These are phyloP conservation scores for Punctularia strigosozonata DNA, from an alignment of 768 basidiomycete genomes.

Conservation along the genomic window DNA sequence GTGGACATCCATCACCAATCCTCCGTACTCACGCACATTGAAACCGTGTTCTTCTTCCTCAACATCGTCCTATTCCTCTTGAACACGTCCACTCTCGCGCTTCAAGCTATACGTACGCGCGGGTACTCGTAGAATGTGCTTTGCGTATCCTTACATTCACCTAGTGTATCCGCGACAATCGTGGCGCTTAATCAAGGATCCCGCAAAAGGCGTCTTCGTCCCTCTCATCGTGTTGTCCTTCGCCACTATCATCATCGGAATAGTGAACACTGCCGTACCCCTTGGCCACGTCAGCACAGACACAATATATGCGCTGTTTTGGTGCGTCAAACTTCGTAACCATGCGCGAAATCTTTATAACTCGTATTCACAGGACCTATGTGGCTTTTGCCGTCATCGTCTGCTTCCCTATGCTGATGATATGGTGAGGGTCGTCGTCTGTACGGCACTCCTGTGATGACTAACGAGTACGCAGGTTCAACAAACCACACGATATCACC, in stretches of 20 bases:
- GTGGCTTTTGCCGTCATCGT: constrained; percentile 23
- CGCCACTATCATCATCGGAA: constrained; percentile 36
- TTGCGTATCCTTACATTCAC: background rate
- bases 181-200: constrained; percentile 28
- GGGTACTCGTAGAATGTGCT: background rate
- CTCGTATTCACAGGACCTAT: constrained; percentile 23
- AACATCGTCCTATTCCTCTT: constrained; percentile 31
- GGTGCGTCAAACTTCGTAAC: constrained; percentile 17
- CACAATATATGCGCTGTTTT: constrained; percentile 30
- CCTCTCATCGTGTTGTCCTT: constrained; percentile 29
- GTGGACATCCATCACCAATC: constrained; percentile 26
- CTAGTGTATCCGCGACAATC: constrained; percentile 34
- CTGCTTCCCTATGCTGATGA: constrained; percentile 35
- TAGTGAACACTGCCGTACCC: constrained; percentile 31
- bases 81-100: constrained; percentile 27
- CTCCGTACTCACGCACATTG: constrained; percentile 18
- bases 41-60: constrained; percentile 36
- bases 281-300: constrained; percentile 20
- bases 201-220: constrained; percentile 33
- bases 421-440: no score
- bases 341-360: background rate
- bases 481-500: constrained; percentile 29
- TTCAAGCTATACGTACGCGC: constrained; percentile 29
- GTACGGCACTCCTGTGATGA: no score
- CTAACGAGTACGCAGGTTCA: no score